Percentiles rank a stretch among this genome's conserved stretches.
These are phyloP conservation scores for Quaeritorhiza haematococci DNA, from an alignment of 371 early-diverging fungal species.

Conservation along the genomic window DNA sequence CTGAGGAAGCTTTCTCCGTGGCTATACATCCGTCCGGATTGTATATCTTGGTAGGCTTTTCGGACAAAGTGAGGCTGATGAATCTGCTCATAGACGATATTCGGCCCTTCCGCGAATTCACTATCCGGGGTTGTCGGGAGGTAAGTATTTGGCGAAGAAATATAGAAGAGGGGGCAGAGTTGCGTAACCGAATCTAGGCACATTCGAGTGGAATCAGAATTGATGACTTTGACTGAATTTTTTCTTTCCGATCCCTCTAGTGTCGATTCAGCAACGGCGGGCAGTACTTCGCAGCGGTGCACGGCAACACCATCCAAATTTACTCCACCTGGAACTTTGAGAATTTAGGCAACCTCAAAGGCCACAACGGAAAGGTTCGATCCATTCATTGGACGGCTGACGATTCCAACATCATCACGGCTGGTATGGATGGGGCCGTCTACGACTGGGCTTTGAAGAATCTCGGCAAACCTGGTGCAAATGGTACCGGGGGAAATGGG, in stretches of 20 bases:
- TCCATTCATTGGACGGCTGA: constrained; percentile 47
- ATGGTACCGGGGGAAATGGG: constrained; percentile 14
- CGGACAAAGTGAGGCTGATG: constrained; percentile 51
- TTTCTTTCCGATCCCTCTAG: constrained; percentile 17
- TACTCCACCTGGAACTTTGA: constrained; percentile 52
- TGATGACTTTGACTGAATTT: neutral
- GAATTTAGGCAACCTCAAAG: constrained; percentile 43
- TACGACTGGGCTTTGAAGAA: constrained; percentile 44
- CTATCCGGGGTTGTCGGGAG: constrained; percentile 50
- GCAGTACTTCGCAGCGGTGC: constrained; percentile 50
- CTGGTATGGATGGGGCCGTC: constrained; percentile 49
- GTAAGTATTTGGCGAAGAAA: constrained; percentile 17
- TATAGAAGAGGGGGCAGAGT: too few species aligned
- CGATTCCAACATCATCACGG: constrained; percentile 41
- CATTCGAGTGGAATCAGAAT: neutral
- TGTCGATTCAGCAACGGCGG: constrained; percentile 51
- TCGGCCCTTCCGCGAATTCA: constrained; percentile 47
- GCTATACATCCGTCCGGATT: constrained; percentile 53
- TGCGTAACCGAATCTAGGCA: neutral
- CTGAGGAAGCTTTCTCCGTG: constrained; percentile 46
- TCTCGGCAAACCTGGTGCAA: constrained; percentile 14
- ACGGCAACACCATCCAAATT: constrained; percentile 46
- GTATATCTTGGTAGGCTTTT: constrained; percentile 53
- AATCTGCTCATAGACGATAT: constrained; percentile 54
- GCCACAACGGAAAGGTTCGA: constrained; percentile 50